phyloP scores from a whole-genome alignment of 2,329 filamentous ascomycete genomes.

The Sporothrix luriei region DNA sequence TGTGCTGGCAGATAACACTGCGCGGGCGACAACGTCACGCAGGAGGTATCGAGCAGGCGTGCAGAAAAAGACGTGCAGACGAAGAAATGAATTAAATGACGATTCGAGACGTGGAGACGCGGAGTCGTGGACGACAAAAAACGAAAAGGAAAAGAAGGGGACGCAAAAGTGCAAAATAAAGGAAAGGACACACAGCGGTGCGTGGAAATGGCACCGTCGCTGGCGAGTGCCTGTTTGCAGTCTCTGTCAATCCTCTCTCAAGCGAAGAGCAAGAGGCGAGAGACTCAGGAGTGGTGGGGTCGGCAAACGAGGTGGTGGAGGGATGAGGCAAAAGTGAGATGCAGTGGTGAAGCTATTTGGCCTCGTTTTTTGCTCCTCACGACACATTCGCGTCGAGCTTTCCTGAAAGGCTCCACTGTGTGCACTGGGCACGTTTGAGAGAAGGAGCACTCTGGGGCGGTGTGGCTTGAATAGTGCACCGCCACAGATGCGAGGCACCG shows the following conservation, averaged over 20 bases:
- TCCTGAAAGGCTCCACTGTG: slow-evolving; percentile 9
- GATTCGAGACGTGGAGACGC: background rate
- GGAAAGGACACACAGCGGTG: slow-evolving; percentile 19
- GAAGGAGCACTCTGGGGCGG: background rate
- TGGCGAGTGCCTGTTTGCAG: background rate
- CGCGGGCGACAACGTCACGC: background rate
- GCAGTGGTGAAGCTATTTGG: slow-evolving; percentile 30
- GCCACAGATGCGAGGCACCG: background rate
- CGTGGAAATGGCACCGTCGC: background rate
- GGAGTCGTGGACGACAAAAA: slow-evolving; percentile 2
- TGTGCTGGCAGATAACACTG: background rate
- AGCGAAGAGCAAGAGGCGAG: background rate
- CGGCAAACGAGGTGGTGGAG: slow-evolving; percentile 12
- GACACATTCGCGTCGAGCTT: slow-evolving; percentile 31
- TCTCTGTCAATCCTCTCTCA: background rate
- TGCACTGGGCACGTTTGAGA: slow-evolving; percentile 22
- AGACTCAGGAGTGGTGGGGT: background rate
- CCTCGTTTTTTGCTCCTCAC: slow-evolving; percentile 28
- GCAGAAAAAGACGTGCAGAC: background rate
- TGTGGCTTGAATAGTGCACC: slow-evolving; percentile 12
- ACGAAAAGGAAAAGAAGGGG: background rate
- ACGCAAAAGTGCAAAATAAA: background rate
- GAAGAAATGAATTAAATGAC: background rate
- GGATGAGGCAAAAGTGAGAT: slow-evolving; percentile 10
- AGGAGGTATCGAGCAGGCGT: background rate